Base-by-base conservation (phyloP, 345 rosid genomes). In the Citrus maxima region DNA sequence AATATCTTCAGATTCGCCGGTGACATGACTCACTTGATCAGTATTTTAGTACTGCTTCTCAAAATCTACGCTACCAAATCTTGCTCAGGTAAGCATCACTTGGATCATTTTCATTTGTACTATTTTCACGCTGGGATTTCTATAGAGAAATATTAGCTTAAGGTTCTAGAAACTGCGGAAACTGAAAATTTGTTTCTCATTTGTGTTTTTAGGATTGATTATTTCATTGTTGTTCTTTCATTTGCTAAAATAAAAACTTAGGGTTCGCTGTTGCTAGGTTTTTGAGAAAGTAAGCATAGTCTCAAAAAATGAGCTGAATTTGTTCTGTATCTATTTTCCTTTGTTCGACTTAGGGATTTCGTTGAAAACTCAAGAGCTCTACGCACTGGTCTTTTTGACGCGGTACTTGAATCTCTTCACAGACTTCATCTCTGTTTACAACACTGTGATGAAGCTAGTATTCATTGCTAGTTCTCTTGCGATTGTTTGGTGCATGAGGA, bases 1-100 rank as follows among this genome's bases (percentile, higher is more conserved):
- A 95, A 95, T 85, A 89, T 95, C 81, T 93, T 95, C 85, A 88
- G 99, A 84, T 91, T 95, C 78, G 90, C 93, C 24, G 99, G 99
- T 10, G 99, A 95, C 78, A 92, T 92, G 98, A 91, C 96, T 84
- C 99, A 95, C 87, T 85, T 95, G 85, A 87, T 88, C 81, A 93
- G 97, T 72, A 88, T 93, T 76, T 83, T 95, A 61, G 92, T 95
- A 77, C 95, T 95, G 78, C 97, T 95, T 79, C 99, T 95, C 87
- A 95, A 95, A 88, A 95, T 95, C 77, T 95, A 95, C 86, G 96
- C 98, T 62, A 95, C 98, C 74, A 93, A 91, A 77, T 91, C 99
- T 3, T 95, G 98, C 77, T 92, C 98, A 4, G 99, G 99, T 93
- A 78, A 79, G 72, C 42, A 21, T 76, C 69, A 14, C 35, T 58